These are phyloP conservation scores for Pythium coloratum DNA, from an alignment of 352 stramenopile genomes.

Conservation along the genomic window DNA sequence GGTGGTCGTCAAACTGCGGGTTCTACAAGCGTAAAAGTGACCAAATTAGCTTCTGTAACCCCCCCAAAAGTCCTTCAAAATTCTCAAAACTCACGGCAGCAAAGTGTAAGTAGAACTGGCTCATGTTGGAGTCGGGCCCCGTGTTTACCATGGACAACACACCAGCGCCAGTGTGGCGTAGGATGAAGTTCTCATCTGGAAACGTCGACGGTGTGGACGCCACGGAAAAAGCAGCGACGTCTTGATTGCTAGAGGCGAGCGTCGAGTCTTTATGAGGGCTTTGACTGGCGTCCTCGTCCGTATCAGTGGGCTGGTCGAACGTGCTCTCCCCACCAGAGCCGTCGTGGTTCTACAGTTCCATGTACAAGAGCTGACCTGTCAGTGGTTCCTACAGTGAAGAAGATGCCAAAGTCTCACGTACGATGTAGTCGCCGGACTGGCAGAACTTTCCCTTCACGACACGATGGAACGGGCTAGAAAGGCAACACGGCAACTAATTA, in stretches of 20 bases:
- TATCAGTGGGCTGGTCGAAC: conserved; percentile 48
- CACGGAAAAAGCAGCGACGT: not conserved
- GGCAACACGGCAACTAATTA: not conserved
- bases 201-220: conserved; percentile 52
- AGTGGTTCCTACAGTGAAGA: too few relatives aligned
- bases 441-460: conserved; percentile 91
- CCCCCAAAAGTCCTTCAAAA: not conserved
- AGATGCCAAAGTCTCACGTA: conserved; percentile 13
- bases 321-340: conserved; percentile 86
- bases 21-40: conserved; percentile 35
- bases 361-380: too few relatives aligned
- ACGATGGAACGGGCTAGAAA: conserved; percentile 81
- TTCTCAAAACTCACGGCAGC: conserved; percentile 29
- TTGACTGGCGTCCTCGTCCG: conserved; percentile 23
- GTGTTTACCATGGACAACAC: conserved; percentile 95
- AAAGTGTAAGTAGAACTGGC: conserved; percentile 95
- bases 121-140: conserved; percentile 94
- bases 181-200: conserved; percentile 94
- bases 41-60: not conserved
- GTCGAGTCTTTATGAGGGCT: not conserved
- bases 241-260: not conserved
- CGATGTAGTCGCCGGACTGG: conserved; percentile 91
- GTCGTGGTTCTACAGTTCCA: conserved; percentile 51
- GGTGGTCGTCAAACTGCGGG: conserved; percentile 66
- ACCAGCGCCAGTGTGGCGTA: conserved; percentile 84